Evolutionary conservation across 2,329 filamentous ascomycete genomes (phyloP), one percentile per base, ranked within the genome.

Genomic region (Leptoxyphium fumago): DNA sequence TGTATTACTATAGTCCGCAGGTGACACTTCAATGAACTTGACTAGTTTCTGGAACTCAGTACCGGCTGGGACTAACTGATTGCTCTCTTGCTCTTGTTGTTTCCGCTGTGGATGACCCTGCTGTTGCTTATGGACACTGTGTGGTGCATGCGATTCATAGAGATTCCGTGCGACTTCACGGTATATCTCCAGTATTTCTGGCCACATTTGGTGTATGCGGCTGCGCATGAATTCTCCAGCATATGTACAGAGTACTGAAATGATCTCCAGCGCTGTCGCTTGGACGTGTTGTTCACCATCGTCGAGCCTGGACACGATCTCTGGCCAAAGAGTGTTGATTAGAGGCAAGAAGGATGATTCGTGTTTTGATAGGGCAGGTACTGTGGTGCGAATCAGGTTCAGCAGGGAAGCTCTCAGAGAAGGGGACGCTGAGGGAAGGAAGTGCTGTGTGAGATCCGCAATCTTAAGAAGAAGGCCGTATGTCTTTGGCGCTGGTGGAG

Each of bases 251-350:
- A 95, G 71, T 10, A 73, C 67, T 2, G 68, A 68, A 2, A 96
- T 68, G 0, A 84, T 75, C 11, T 78, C 71, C 46, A 85, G 78
- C 5, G 86, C 80, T 13, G 80, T 76, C 8, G 82, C 73, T 2
- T 75, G 74, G 9, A 95, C 75, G 55, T 78, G 82, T 0, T 75
- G 66, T 59, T 86, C 80, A 3, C 64, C 50, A 50, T 86, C 83
- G 50, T 78, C 74, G 5, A 86, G 67, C 18, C 79, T 72, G n/a
- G 72, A 69, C 1, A 81, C 66, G 5, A 94, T 67, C 6, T 93
- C 81, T 0, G 88, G 87, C 89, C 89, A 98, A 7, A 96, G 69
- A 2, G 82, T 80, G 61, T 96, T 91, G 52, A 96, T 78, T 0
- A 96, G 72, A 0, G 91, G 91, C 1, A 98, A 66, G 59, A 94